phyloP scores from a whole-genome alignment of 2,329 filamentous ascomycete species.

The Ilyonectria destructans region DNA sequence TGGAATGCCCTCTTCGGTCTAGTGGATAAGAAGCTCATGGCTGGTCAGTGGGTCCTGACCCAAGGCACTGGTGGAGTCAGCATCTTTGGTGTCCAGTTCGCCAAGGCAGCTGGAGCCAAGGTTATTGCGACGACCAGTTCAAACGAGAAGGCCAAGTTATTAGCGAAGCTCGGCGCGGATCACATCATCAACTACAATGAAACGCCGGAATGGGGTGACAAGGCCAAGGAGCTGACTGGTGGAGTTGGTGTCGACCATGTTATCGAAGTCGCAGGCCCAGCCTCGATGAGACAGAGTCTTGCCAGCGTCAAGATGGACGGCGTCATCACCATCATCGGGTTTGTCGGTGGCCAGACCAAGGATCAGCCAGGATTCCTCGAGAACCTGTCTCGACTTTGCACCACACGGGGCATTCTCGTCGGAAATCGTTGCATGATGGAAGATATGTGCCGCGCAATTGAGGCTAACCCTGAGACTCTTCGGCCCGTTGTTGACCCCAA shows the following conservation, averaged over 20 bases:
- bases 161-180: slow-evolving; percentile 65
- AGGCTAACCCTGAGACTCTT: slow-evolving; percentile 61
- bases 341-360: slow-evolving; percentile 50
- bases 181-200: slow-evolving; percentile 68
- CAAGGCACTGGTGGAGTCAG: slow-evolving; percentile 82
- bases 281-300: slow-evolving; percentile 63
- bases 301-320: slow-evolving; percentile 64
- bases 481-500: slow-evolving; percentile 65
- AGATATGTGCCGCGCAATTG: slow-evolving; percentile 67
- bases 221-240: slow-evolving; percentile 60
- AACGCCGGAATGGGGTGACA: slow-evolving; percentile 62
- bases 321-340: slow-evolving; percentile 61
- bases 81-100: slow-evolving; percentile 76
- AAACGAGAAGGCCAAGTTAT: slow-evolving; percentile 59
- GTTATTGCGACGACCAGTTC: slow-evolving; percentile 67
- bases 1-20: slow-evolving; percentile 79
- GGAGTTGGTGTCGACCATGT: slow-evolving; percentile 65
- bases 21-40: slow-evolving; percentile 61
- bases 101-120: slow-evolving; percentile 64
- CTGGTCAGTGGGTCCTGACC: slow-evolving; percentile 74
- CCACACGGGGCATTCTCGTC: slow-evolving; percentile 63
- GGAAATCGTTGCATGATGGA: slow-evolving; percentile 66
- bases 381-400: slow-evolving; percentile 55
- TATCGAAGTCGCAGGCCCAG: slow-evolving; percentile 64
- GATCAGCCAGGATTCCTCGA: slow-evolving; percentile 55